Evolutionary conservation across 169 alveolate species (phyloP), one percentile per base, ranked within the genome.

Genomic region (Cryptosporidium sp.): DNA sequence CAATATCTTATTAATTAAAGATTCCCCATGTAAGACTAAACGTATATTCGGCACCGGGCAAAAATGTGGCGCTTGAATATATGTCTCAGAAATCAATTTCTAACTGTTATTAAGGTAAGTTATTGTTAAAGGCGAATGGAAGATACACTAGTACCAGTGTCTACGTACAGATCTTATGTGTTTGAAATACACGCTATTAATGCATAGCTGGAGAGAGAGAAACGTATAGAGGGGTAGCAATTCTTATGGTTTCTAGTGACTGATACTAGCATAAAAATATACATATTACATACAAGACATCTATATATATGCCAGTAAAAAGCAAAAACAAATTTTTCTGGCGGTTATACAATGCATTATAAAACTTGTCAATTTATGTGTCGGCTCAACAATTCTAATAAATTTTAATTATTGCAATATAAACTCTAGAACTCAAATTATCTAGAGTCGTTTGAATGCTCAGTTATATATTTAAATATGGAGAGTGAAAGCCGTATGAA

Each of bases 201-300:
- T 80, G 89, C 75, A 80, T 80, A 80, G 65, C 61, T 65, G 89
- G 89, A 80, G 89, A 80, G 89, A 80, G 89, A 65, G 48, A 14
- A 80, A 67, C 89, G 89, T 65, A 80, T 73, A 73, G 86, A 80
- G 89, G 89, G 89, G 75, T 80, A 80, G 89, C 85, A 80, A 52
- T 59, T 37, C 55, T 59, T 21, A 55, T 59, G 89, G 75, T 45
- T 80, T 58, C 45, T 41, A 62, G 29, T 80, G 89, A 65, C 89
- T 80, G 68, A 80, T 61, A 80, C 69, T 61, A 80, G 75, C 89
- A 80, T 45, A 80, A 23, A 80, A 80, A 62, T 80, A 80, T 75
- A 80, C 89, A 80, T 80, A 62, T 23, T 41, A 80, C 73, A 80
- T 80, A 80, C 89, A 80, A 80, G 89, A 80, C 89, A 80, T 80